Conservation (phyloP, 257 asterid species). For the Haberlea rhodopensis region DNA sequence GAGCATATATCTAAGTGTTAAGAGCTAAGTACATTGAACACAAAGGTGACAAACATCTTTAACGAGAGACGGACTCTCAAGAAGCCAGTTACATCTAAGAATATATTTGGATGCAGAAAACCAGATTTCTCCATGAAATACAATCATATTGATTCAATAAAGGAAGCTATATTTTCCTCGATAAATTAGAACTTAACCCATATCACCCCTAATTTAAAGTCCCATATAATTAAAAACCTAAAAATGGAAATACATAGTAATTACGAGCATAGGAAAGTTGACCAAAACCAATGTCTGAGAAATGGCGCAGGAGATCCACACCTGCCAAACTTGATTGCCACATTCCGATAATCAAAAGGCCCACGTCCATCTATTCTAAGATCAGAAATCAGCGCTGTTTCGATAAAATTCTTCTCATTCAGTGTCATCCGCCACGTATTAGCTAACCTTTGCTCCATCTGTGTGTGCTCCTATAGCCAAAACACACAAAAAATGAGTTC, state of each 20-base stretch:
- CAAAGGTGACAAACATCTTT: no score
- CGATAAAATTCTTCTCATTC: constrained; percentile 78
- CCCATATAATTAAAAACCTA: no score
- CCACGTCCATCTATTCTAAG: constrained; percentile 88
- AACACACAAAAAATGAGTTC: not conserved
- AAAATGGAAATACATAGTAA: not conserved
- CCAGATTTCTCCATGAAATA: no score
- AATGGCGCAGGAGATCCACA: constrained; percentile 26
- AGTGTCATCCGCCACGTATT: constrained; percentile 68
- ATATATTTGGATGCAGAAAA: no score
- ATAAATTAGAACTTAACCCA: no score
- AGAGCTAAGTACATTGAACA: no score
- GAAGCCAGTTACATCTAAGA: no score
- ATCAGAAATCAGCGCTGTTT: constrained; percentile 67
- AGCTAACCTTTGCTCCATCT: constrained; percentile 64
- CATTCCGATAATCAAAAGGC: constrained; percentile 71
- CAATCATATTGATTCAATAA: no score
- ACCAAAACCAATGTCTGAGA: not conserved
- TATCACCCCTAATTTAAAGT: no score
- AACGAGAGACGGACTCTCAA: no score
- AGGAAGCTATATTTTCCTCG: no score
- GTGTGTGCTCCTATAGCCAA: constrained; percentile 57
- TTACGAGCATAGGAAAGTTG: not conserved
- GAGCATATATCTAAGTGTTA: not conserved
- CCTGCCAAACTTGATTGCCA: constrained; percentile 75